Conservation (phyloP, 352 stramenopile species). For the Globisporangium alternatum region DNA sequence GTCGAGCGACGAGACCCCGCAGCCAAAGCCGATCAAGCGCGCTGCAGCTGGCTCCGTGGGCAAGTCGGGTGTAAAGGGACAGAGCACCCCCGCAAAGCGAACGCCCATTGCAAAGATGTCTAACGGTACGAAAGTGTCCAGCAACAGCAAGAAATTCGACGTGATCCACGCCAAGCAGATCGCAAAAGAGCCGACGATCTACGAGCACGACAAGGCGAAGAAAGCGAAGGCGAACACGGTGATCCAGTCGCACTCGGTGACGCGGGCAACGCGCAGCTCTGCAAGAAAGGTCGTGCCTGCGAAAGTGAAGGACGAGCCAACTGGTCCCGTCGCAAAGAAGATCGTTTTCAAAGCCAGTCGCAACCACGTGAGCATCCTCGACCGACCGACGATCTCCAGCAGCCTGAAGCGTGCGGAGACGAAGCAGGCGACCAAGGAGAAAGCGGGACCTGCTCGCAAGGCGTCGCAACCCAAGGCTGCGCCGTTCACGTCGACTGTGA, state of each 20-base stretch:
- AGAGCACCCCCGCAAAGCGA: constrained; percentile 11
- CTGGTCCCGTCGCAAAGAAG: constrained; percentile 9
- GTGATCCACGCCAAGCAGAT: constrained; percentile 17
- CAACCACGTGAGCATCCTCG: constrained; percentile 17
- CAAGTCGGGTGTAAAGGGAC: constrained; percentile 6
- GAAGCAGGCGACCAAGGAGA: constrained; percentile 11
- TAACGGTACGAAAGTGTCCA: constrained; percentile 13
- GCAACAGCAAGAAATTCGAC: constrained; percentile 18
- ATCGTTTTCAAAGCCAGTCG: constrained; percentile 12
- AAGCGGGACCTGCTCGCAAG: not conserved
- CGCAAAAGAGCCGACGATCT: constrained; percentile 14
- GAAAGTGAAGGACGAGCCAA: constrained; percentile 4
- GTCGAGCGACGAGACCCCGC: constrained; percentile 6
- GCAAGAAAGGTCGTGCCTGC: constrained; percentile 1
- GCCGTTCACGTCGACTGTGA: constrained; percentile 14
- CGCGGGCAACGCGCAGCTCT: constrained; percentile 16
- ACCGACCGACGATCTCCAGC: constrained; percentile 19
- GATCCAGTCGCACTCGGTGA: not conserved
- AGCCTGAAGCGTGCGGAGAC: constrained; percentile 13
- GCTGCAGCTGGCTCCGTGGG: constrained; percentile 8
- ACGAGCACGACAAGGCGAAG: constrained; percentile 17
- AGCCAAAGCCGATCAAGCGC: constrained; percentile 14
- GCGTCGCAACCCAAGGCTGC: constrained; percentile 8
- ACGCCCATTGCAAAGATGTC: constrained; percentile 16
- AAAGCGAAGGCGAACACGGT: constrained; percentile 8